These are phyloP conservation scores for Soucietia sequanensis DNA, from an alignment of 805 yeast genomes.

Conservation along the genomic window DNA sequence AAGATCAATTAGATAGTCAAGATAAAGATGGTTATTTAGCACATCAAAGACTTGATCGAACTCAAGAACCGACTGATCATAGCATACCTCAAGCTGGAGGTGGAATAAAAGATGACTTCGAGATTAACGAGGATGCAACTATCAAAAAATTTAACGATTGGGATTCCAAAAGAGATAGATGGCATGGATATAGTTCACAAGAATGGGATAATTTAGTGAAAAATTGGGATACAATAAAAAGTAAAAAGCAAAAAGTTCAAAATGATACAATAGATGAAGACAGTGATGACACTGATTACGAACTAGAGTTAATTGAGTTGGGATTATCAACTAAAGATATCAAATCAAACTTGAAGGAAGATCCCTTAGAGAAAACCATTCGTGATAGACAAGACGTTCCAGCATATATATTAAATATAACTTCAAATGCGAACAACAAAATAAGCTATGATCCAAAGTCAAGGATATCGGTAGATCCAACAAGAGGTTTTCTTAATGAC, in stretches of 20 bases:
- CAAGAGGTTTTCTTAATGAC: conserved; percentile 33
- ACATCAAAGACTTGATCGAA: conserved; percentile 45
- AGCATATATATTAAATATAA: conserved; percentile 51
- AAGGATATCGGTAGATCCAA: conserved; percentile 30
- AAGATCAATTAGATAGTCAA: conserved; percentile 41
- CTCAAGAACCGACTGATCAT: conserved; percentile 39
- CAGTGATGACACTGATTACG: conserved; percentile 38
- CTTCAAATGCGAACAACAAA: conserved; percentile 24
- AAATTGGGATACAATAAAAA: conserved; percentile 43
- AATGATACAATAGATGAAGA: conserved; percentile 23
- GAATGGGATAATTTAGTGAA: conserved; percentile 56
- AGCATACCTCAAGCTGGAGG: conserved; percentile 53
- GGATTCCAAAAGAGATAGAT: conserved; percentile 74
- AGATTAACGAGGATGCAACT: conserved; percentile 15
- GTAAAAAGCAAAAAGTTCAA: conserved; percentile 7
- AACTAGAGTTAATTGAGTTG: conserved; percentile 38
- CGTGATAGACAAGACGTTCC: conserved; percentile 78
- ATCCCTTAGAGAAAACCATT: conserved; percentile 43
- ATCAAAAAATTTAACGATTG: conserved; percentile 43
- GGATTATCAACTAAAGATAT: conserved; percentile 27
- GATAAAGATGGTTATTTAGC: conserved; percentile 47
- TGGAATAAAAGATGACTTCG: conserved; percentile 54
- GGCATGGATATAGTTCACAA: conserved; percentile 73
- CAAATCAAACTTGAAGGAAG: conserved; percentile 22
- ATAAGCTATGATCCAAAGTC: conserved; percentile 56